A percentile compares a stretch with the other conserved stretches of the same genome.
Conservation (phyloP, 2,329 filamentous ascomycete genomes). For the Clonostachys rhizophaga region DNA sequence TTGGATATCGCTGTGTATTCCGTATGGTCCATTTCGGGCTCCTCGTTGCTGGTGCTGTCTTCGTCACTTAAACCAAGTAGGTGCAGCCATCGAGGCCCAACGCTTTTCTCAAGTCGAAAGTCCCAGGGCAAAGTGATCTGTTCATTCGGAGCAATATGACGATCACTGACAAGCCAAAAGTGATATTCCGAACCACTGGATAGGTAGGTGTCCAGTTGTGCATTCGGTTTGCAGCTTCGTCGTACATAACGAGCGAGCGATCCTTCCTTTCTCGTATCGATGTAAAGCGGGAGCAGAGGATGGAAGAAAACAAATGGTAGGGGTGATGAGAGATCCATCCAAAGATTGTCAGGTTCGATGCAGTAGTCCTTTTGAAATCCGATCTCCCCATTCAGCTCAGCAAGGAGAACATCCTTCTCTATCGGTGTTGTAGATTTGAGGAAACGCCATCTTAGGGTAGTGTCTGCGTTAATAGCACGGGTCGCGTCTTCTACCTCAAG, state of each 20-base stretch:
- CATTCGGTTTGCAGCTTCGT: conserved; percentile 86
- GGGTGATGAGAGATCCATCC: conserved; percentile 60
- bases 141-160: conserved; percentile 62
- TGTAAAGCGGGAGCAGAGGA: conserved; percentile 81
- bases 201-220: conserved; percentile 81
- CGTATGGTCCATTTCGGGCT: conserved; percentile 50
- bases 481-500: conserved; percentile 38
- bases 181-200: conserved; percentile 76
- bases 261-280: conserved; percentile 86
- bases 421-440: conserved; percentile 48
- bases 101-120: conserved; percentile 55
- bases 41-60: conserved; percentile 38
- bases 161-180: conserved; percentile 87
- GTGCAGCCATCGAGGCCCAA: conserved; percentile 48
- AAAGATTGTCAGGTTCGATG: conserved; percentile 59
- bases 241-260: conserved; percentile 85
- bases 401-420: conserved; percentile 51
- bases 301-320: conserved; percentile 84
- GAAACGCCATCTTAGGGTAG: conserved; percentile 63
- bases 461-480: conserved; percentile 16
- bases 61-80: conserved; percentile 61
- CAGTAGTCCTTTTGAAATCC: conserved; percentile 72
- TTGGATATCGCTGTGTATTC: conserved; percentile 57
- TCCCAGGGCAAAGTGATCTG: conserved; percentile 65
- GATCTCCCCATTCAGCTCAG: conserved; percentile 74